Conservation (phyloP, 1,284 basidiomycete genomes). For the Trametes pubescens region DNA sequence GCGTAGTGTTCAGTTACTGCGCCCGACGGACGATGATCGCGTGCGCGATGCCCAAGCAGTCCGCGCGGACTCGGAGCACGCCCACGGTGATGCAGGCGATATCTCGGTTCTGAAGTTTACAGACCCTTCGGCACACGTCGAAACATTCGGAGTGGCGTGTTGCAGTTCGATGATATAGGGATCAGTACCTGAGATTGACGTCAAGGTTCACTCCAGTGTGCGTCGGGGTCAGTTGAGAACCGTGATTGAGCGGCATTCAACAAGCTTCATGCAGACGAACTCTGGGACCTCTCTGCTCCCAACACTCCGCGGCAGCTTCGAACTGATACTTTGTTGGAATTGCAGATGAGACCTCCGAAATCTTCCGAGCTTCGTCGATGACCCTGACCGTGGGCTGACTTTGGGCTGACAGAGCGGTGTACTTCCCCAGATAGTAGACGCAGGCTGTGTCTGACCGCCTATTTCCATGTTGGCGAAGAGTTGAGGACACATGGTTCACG, state of each 20-base stretch:
- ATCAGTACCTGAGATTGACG: too few relatives aligned
- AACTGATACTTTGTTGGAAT: background rate
- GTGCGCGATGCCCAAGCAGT: background rate
- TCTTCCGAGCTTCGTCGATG: background rate
- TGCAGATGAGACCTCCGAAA: background rate
- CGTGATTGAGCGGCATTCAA: too few relatives aligned
- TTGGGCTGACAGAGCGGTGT: background rate
- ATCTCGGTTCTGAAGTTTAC: too few relatives aligned
- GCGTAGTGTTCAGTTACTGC: background rate
- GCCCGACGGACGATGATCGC: background rate
- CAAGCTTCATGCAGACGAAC: too few relatives aligned
- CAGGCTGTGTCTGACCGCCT: slow-evolving; percentile 10
- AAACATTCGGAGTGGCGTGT: too few relatives aligned
- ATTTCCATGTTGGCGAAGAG: background rate
- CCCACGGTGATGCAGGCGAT: too few relatives aligned
- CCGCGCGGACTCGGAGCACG: background rate
- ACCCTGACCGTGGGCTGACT: background rate
- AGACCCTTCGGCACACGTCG: too few relatives aligned
- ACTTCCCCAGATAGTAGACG: background rate
- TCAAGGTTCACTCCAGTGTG: too few relatives aligned
- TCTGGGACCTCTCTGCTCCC: background rate
- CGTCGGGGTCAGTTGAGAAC: too few relatives aligned
- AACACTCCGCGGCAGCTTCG: background rate
- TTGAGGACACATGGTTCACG: background rate
- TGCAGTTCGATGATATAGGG: too few relatives aligned